These are phyloP conservation scores for Linnemannia hyalina DNA, from an alignment of 192 early-diverging fungal species.

Conservation along the genomic window DNA sequence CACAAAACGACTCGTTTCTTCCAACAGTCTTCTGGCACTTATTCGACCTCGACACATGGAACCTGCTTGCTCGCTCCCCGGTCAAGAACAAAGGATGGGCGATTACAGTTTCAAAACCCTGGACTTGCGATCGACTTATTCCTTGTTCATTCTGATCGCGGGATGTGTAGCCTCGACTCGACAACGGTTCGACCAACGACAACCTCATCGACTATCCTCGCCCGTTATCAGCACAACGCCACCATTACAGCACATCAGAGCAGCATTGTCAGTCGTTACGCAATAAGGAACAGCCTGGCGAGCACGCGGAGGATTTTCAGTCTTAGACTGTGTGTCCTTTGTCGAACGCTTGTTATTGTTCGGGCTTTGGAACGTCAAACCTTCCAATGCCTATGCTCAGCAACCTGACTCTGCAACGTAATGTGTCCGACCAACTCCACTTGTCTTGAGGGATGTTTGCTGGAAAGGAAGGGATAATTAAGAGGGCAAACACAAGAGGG, in stretches of 20 bases:
- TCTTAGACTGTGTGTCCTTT: not conserved
- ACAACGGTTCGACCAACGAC: not conserved
- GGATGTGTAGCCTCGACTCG: not conserved
- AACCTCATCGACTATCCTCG: not conserved
- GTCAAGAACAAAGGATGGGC: not conserved
- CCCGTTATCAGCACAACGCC: not conserved
- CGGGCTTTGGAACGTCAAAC: slow-evolving; percentile 30
- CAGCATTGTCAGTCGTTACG: slow-evolving; percentile 46
- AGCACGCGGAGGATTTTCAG: not conserved
- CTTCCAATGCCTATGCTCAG: slow-evolving; percentile 43
- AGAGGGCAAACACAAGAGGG: not conserved
- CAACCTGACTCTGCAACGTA: slow-evolving; percentile 57
- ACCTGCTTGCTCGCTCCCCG: not conserved
- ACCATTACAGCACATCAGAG: slow-evolving; percentile 6
- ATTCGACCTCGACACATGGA: not conserved
- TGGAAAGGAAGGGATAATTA: not conserved
- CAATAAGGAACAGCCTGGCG: slow-evolving; percentile 29
- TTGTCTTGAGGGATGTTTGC: not conserved
- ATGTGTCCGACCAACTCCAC: slow-evolving; percentile 30
- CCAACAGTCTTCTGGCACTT: not conserved
- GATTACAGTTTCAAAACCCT: not conserved
- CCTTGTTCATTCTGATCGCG: not conserved
- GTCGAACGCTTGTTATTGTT: slow-evolving; percentile 9
- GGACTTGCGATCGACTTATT: not conserved
- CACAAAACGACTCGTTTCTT: not conserved